phyloP scores from a whole-genome alignment of 192 early-diverging fungal species.

The Entrophospora sp. region DNA sequence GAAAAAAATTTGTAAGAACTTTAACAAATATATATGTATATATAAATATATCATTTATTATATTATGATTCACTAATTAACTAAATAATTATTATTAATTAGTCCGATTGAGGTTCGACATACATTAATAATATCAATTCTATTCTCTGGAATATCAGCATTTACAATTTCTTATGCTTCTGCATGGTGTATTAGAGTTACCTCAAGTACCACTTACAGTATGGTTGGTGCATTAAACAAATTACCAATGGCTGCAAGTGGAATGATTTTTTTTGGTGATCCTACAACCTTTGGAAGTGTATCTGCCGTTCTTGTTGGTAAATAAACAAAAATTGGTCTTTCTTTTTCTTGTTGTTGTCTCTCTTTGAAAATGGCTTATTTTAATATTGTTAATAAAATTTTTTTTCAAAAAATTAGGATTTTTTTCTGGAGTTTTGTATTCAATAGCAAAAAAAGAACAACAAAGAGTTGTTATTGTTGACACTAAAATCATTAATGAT shows the following conservation, averaged over 20 bases:
- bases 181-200: slow-evolving; percentile 74
- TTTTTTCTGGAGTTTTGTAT: too few species aligned
- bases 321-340: too few species aligned
- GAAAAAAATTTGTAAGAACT: slow-evolving; percentile 47
- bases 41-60: not conserved
- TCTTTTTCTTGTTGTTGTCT: too few species aligned
- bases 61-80: too few species aligned
- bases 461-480: too few species aligned
- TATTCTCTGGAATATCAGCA: slow-evolving; percentile 72
- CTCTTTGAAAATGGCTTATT: too few species aligned
- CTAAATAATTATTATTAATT: too few species aligned
- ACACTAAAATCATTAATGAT: too few species aligned
- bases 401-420: too few species aligned
- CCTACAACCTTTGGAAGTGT: slow-evolving; percentile 74
- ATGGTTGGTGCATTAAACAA: slow-evolving; percentile 99
- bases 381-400: too few species aligned
- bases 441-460: too few species aligned
- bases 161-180: slow-evolving; percentile 86
- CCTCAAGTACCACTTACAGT: slow-evolving; percentile 75
- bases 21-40: not conserved
- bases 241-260: slow-evolving; percentile 87
- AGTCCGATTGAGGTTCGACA: slow-evolving; percentile 36
- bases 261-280: slow-evolving; percentile 93
- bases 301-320: slow-evolving; percentile 77
- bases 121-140: slow-evolving; percentile 55